These are phyloP conservation scores for Piromyces finnis DNA, from an alignment of 192 early-diverging fungal genomes.

Conservation along the genomic window DNA sequence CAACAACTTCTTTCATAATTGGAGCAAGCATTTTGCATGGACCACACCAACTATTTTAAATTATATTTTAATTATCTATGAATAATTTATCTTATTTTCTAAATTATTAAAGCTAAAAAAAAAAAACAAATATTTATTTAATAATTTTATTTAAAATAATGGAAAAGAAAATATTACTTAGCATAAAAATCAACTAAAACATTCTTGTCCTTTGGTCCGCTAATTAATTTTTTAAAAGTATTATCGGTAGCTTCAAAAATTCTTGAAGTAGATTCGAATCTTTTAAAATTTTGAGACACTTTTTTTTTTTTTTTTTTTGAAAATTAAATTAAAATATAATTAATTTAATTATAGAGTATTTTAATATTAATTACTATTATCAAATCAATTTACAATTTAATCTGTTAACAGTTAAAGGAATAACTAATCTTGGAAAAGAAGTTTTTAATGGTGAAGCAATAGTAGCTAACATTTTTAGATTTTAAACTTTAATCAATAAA, in stretches of 20 bases:
- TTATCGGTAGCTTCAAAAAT: neutral
- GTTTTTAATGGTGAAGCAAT: neutral
- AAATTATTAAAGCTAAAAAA: too few relatives aligned
- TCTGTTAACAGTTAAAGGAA: neutral
- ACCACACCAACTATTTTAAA: conserved; percentile 57
- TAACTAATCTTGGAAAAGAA: neutral
- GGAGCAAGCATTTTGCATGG: conserved; percentile 66
- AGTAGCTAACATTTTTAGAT: neutral
- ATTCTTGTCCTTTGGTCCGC: neutral
- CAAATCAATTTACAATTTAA: neutral
- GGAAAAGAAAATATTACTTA: neutral
- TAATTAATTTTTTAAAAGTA: neutral
- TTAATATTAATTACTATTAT: too few relatives aligned
- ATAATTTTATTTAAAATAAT: neutral
- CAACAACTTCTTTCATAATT: conserved; percentile 40
- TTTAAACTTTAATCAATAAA: too few relatives aligned
- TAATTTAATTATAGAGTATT: too few relatives aligned
- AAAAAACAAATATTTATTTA: too few relatives aligned
- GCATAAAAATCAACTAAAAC: neutral
- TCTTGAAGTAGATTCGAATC: neutral
- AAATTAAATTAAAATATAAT: too few relatives aligned
- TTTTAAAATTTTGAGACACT: neutral
- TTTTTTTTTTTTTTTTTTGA: neutral
- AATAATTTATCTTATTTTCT: too few relatives aligned
- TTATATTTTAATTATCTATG: too few relatives aligned